Evolutionary conservation across 345 rosid genomes (phyloP).

Genomic region (Luvunga scandens): DNA sequence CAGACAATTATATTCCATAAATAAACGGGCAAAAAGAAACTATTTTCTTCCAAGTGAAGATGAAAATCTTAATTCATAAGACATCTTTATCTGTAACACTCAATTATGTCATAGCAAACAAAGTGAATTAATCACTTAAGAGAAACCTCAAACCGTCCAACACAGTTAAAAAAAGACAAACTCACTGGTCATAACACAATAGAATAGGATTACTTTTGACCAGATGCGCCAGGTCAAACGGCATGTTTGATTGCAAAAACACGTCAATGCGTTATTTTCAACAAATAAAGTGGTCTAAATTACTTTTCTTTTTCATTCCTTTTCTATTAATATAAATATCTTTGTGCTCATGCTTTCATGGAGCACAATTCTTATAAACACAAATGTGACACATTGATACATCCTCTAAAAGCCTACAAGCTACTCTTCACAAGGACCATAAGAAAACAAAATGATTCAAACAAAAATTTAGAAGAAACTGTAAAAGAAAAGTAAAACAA

Average conservation of each 20-base stretch:
- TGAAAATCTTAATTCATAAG: background rate
- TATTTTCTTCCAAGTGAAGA: background rate
- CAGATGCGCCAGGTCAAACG: background rate
- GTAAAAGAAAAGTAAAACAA: background rate
- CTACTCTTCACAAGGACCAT: background rate
- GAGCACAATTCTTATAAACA: background rate
- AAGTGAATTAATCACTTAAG: background rate
- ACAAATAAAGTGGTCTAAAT: background rate
- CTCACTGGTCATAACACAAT: too few species aligned
- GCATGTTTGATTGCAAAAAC: background rate
- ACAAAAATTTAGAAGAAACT: background rate
- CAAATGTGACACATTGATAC: background rate
- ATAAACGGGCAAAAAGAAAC: background rate
- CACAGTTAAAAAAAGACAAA: too few species aligned
- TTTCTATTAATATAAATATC: background rate
- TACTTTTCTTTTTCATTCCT: background rate
- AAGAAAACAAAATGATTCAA: background rate
- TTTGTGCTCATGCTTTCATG: background rate
- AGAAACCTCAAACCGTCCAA: background rate
- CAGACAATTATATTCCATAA: background rate
- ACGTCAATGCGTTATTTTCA: background rate
- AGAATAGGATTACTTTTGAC: background rate
- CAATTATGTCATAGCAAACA: background rate
- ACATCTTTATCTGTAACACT: too few species aligned
- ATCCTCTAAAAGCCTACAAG: background rate